Base-by-base conservation (phyloP, 2,329 filamentous ascomycete genomes). In the Rhexocercosporidium sp. region DNA sequence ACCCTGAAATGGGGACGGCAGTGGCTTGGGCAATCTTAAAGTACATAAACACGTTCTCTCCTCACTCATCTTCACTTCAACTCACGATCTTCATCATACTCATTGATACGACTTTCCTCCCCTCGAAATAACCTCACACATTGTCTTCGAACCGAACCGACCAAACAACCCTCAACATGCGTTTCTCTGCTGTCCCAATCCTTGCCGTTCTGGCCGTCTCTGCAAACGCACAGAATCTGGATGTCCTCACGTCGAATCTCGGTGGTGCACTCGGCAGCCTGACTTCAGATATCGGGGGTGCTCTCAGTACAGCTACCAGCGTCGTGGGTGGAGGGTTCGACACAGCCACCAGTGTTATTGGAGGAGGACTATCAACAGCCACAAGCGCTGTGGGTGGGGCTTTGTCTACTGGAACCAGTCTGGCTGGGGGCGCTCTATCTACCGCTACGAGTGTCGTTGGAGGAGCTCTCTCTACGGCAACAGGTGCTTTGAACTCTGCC, bases 201-300 rank as follows among this genome's bases (percentile, higher is more conserved):
- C 20, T 70, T 53, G 68, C 68, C 53, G 29, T 66, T 64, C 34
- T 68, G 57, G 64, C 68, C 41, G 41, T 61, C 41, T 61, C 59
- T 25, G n/a, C 59, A 27, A 25, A 49, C 18, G 44, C 64, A 47
- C 51, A 47, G 61, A 11, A 64, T 51, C 18, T 39, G 27, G 34
- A 47, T 53, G 20, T 37, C 39, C 22, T 56, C 37, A 56, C 44
- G 16, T 62, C 65, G 44, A 62, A 18, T 57, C 37, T 56, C 57
- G 54, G 44, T 22, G 49, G 18, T 16, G 27, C 34, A 1, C 3
- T 66, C n/a, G 27, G 54, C 53, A 49, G 34, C 14, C 1, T 56
- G 12, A 59, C 59, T 0, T 62, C 64, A 2, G 49, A 41, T 9
- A 37, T 63, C 22, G 53, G 51, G 14, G 64, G 64, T 16, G 64